These are phyloP conservation scores for Rhododendron mucronatum DNA, from an alignment of 148 eudicot genomes.

Conservation along the genomic window DNA sequence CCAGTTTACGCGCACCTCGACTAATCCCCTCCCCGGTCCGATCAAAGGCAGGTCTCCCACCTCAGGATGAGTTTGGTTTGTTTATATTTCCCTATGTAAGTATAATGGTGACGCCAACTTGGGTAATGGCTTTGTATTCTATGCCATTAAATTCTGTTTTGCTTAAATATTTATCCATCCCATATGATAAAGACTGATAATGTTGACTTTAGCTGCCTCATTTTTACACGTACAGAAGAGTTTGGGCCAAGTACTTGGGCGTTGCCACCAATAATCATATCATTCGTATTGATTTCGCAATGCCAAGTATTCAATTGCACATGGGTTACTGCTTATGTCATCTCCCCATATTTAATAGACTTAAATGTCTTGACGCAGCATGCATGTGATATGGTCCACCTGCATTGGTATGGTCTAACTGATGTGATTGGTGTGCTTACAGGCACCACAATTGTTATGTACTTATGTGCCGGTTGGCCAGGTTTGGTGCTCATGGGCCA, in stretches of 20 bases:
- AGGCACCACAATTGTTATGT: background rate
- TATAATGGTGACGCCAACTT: constrained; percentile 6
- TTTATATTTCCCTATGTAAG: background rate
- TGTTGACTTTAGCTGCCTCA: constrained; percentile 3
- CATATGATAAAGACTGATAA: background rate
- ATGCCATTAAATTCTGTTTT: constrained; percentile 4
- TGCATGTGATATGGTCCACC: constrained; percentile 7
- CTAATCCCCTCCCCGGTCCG: no score
- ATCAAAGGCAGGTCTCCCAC: no score
- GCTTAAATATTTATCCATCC: background rate
- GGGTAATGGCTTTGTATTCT: background rate
- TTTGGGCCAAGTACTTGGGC: background rate
- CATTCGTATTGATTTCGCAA: background rate
- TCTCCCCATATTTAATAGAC: constrained; percentile 5
- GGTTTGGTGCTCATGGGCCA: background rate
- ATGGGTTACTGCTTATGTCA: constrained; percentile 2
- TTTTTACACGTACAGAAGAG: background rate
- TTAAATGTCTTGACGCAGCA: constrained; percentile 5
- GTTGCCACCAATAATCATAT: background rate
- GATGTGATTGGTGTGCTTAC: background rate
- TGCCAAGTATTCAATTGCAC: background rate
- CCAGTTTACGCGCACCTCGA: no score
- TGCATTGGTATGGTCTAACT: background rate
- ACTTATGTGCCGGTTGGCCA: background rate
- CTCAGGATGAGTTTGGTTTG: background rate